These are phyloP conservation scores for Lentinula sp. DNA, from an alignment of 768 basidiomycete species.

Conservation along the genomic window DNA sequence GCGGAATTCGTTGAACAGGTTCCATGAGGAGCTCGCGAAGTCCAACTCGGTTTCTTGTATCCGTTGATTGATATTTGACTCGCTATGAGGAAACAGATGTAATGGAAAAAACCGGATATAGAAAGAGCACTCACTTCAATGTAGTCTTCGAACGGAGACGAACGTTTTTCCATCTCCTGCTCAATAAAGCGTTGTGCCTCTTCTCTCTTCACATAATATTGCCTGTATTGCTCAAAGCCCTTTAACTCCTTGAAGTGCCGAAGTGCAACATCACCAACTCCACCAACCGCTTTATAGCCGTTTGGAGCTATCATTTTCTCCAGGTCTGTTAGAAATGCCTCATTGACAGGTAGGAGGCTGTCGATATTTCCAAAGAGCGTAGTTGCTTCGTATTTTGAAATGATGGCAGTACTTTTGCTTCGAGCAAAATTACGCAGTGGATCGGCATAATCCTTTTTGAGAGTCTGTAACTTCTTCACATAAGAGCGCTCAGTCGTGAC, in stretches of 20 bases:
- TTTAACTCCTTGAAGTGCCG: conserved; percentile 79
- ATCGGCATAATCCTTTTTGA: conserved; percentile 88
- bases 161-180: conserved; percentile 72
- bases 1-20: conserved; percentile 91
- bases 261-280: conserved; percentile 80
- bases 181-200: conserved; percentile 88
- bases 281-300: conserved; percentile 47
- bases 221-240: conserved; percentile 88
- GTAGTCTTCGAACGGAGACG: conserved; percentile 77
- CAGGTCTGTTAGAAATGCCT: conserved; percentile 77
- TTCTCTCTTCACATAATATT: conserved; percentile 89
- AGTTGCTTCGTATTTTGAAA: conserved; percentile 87
- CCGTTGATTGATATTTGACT: conserved; percentile 79
- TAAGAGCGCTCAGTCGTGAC: conserved; percentile 88
- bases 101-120: conserved; percentile 5
- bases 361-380: conserved; percentile 94
- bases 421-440: conserved; percentile 84
- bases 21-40: conserved; percentile 93
- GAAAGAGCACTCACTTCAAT: conserved; percentile 63
- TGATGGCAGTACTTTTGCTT: conserved; percentile 79
- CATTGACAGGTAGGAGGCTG: conserved; percentile 82
- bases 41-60: conserved; percentile 75
- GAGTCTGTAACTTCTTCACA: conserved; percentile 71
- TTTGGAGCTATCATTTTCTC: conserved; percentile 71
- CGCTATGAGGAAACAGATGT: conserved; percentile 39